These are phyloP conservation scores for Oidiodendron maius DNA, from an alignment of 495 filamentous ascomycete species.

Conservation along the genomic window DNA sequence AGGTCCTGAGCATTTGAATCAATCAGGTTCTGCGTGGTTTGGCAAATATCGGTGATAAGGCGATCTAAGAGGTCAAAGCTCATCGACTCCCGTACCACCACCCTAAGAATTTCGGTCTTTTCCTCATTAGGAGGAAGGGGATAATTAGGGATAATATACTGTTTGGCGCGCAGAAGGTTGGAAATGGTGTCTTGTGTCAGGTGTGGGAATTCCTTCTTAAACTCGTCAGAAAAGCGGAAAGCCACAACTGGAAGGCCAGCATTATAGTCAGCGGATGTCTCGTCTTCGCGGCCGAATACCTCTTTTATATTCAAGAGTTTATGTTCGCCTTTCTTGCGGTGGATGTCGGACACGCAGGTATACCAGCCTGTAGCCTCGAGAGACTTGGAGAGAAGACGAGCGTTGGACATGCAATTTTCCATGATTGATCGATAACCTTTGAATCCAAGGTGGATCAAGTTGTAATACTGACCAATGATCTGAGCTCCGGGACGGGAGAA, in stretches of 20 bases:
- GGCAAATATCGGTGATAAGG: conserved; percentile 48
- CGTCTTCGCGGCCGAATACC: conserved; percentile 30
- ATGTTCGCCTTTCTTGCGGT: conserved; percentile 38
- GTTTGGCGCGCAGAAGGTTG: conserved; percentile 57
- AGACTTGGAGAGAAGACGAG: conserved; percentile 58
- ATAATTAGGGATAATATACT: conserved; percentile 76
- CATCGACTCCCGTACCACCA: conserved; percentile 67
- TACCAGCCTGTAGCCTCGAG: conserved; percentile 68
- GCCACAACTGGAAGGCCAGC: conserved; percentile 68
- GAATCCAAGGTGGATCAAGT: conserved; percentile 68
- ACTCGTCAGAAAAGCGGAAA: conserved; percentile 58
- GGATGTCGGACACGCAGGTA: conserved; percentile 63
- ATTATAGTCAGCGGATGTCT: conserved; percentile 56
- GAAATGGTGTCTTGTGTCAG: conserved; percentile 62
- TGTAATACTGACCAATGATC: conserved; percentile 71
- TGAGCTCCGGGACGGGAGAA: conserved; percentile 70
- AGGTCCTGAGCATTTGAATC: conserved; percentile 24
- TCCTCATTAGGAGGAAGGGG: conserved; percentile 59
- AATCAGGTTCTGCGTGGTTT: conserved; percentile 51
- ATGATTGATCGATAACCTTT: conserved; percentile 59
- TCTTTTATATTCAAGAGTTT: conserved; percentile 27
- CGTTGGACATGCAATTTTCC: conserved; percentile 67
- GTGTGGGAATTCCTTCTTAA: conserved; percentile 56
- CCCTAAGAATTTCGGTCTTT: conserved; percentile 60
- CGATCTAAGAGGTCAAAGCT: conserved; percentile 61